A percentile compares a stretch with the other conserved stretches of the same genome.
Evolutionary conservation across 2,329 filamentous ascomycete species (phyloP).

Genomic region (Sporothrix brunneoviolacea): DNA sequence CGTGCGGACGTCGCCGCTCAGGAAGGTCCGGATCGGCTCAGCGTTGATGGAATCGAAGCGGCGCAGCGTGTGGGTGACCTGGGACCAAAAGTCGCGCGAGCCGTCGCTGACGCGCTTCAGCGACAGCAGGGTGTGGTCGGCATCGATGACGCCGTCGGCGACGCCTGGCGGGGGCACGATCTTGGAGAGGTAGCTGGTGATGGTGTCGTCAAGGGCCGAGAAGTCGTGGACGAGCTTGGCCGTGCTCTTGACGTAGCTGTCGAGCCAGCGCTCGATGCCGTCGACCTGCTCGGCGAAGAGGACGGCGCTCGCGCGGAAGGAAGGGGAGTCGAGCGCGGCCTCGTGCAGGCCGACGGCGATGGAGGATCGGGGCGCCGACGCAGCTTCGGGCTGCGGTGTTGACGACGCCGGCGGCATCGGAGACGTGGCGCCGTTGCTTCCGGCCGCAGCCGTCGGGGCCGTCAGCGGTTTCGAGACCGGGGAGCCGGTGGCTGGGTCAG

Average conservation of each 20-base stretch:
- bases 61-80: constrained; percentile 65
- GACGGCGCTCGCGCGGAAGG: constrained; percentile 78
- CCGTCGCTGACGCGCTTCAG: constrained; percentile 80
- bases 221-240: constrained; percentile 56
- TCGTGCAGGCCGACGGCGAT: constrained; percentile 84
- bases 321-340: constrained; percentile 91
- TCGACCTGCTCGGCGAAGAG: constrained; percentile 93
- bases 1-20: constrained; percentile 68
- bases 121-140: constrained; percentile 87
- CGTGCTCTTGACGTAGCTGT: constrained; percentile 47
- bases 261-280: constrained; percentile 86
- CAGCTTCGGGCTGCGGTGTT: neutral
- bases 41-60: constrained; percentile 69
- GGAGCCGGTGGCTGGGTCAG: constrained; percentile 7
- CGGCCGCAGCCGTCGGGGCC: neutral
- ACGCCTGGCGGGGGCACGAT: constrained; percentile 66
- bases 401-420: neutral
- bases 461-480: constrained; percentile 8
- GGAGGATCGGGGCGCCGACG: constrained; percentile 29
- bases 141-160: constrained; percentile 77
- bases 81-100: constrained; percentile 79
- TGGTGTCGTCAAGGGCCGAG: constrained; percentile 67
- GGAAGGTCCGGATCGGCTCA: constrained; percentile 75
- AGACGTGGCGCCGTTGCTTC: neutral
- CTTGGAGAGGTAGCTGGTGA: constrained; percentile 69